Conservation (phyloP, 768 basidiomycete genomes). For the Phylloporus sp. region DNA sequence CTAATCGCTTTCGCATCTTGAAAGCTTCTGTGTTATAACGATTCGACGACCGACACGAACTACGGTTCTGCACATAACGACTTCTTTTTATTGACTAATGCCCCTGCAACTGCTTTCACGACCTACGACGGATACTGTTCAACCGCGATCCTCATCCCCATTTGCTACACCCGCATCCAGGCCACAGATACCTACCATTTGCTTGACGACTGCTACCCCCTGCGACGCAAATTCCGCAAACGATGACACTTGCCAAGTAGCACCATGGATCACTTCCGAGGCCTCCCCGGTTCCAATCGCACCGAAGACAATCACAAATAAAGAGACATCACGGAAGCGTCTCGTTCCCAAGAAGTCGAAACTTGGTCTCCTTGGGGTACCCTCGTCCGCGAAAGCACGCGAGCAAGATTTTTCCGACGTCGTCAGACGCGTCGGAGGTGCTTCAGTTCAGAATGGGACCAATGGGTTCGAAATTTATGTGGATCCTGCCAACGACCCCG, state of each 20-base stretch:
- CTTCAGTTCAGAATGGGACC: slow-evolving; percentile 22
- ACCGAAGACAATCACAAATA: slow-evolving; percentile 18
- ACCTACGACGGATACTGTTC: slow-evolving; percentile 23
- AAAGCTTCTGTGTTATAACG: slow-evolving; percentile 23
- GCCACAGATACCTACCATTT: slow-evolving; percentile 52
- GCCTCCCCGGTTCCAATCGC: slow-evolving; percentile 24
- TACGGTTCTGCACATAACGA: slow-evolving; percentile 25
- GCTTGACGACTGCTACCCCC: slow-evolving; percentile 65
- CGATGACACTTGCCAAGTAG: slow-evolving; percentile 24
- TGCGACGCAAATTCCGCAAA: slow-evolving; percentile 42
- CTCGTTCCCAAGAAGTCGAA: slow-evolving; percentile 75
- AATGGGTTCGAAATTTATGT: slow-evolving; percentile 68
- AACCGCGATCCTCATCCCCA: slow-evolving; percentile 26
- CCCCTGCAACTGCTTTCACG: slow-evolving; percentile 30
- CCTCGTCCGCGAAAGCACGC: slow-evolving; percentile 26
- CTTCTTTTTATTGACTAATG: slow-evolving; percentile 23
- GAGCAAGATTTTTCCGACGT: slow-evolving; percentile 57
- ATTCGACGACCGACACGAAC: slow-evolving; percentile 19
- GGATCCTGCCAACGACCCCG: slow-evolving; percentile 59
- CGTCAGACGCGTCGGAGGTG: slow-evolving; percentile 43
- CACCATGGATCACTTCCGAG: slow-evolving; percentile 19
- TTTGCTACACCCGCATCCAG: slow-evolving; percentile 27
- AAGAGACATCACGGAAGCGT: slow-evolving; percentile 35
- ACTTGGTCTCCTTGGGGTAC: slow-evolving; percentile 41
- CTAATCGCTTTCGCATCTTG: slow-evolving; percentile 16